phyloP scores from a whole-genome alignment of 1,284 basidiomycete genomes.

The Apiotrichum domesticum region DNA sequence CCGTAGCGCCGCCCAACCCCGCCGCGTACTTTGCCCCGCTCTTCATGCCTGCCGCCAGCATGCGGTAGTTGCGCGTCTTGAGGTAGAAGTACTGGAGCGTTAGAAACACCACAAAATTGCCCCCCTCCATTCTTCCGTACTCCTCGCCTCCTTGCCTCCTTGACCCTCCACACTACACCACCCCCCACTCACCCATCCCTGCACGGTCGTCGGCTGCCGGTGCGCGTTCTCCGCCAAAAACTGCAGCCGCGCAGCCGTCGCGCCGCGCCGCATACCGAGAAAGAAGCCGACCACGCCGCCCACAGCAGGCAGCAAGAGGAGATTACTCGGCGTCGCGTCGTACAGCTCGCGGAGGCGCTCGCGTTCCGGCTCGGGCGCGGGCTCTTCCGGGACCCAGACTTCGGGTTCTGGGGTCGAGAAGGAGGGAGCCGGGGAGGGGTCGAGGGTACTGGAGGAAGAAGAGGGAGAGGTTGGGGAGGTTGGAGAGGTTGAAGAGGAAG shows the following conservation, averaged over 20 bases:
- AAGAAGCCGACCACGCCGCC: conserved; percentile 37
- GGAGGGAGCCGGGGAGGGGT: no score
- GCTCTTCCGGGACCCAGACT: background rate
- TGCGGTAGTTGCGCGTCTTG: conserved; percentile 46
- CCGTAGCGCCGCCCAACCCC: conserved; percentile 32
- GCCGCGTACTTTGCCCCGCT: conserved; percentile 35
- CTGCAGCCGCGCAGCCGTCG: conserved; percentile 33
- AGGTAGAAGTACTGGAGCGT: conserved; percentile 44
- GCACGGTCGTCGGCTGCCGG: conserved; percentile 41
- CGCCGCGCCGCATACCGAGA: conserved; percentile 42
- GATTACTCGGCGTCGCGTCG: conserved; percentile 29
- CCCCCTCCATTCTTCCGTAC: background rate
- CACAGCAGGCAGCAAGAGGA: conserved; percentile 35
- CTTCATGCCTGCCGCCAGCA: conserved; percentile 32
- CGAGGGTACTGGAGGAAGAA: no score
- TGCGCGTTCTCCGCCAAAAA: conserved; percentile 48
- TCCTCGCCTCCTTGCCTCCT: background rate
- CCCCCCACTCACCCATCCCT: conserved; percentile 41
- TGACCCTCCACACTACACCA: background rate
- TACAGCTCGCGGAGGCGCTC: background rate
- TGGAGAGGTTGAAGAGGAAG: no score
- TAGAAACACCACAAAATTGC: background rate
- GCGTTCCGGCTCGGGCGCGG: background rate
- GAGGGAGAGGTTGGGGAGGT: no score
- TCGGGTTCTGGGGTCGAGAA: no score